Evolutionary conservation across 2,329 filamentous ascomycete genomes (phyloP).

Genomic region (Rhinocladiella similis): DNA sequence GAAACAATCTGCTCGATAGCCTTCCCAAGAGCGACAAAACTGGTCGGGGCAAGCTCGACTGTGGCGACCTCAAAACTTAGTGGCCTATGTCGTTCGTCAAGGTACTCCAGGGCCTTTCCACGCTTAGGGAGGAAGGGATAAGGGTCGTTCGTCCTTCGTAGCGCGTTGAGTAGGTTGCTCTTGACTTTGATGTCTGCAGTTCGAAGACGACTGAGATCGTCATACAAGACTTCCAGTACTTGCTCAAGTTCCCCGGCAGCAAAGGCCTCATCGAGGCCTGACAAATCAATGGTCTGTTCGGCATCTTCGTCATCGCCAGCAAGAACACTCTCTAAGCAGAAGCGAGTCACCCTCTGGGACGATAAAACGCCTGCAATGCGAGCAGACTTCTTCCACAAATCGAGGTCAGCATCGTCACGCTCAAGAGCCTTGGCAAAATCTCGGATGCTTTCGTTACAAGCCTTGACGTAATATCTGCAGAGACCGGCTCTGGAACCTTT

Average conservation of each 20-base stretch:
- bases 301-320: conserved; percentile 61
- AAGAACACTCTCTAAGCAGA: conserved; percentile 63
- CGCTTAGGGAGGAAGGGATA: conserved; percentile 49
- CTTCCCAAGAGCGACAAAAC: conserved; percentile 52
- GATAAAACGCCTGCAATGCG: conserved; percentile 58
- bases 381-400: conserved; percentile 63
- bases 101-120: conserved; percentile 31
- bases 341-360: conserved; percentile 60
- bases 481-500: conserved; percentile 7
- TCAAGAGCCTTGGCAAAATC: conserved; percentile 64
- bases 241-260: conserved; percentile 53
- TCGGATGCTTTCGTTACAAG: conserved; percentile 46
- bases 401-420: conserved; percentile 64
- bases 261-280: conserved; percentile 58
- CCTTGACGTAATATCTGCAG: conserved; percentile 30
- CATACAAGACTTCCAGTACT: conserved; percentile 53
- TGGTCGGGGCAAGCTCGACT: conserved; percentile 39
- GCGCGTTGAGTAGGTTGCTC: conserved; percentile 51
- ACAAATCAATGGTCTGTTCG: conserved; percentile 54
- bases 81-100: conserved; percentile 35
- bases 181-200: conserved; percentile 51
- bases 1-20: conserved; percentile 46
- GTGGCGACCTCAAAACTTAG: conserved; percentile 40
- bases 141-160: conserved; percentile 57
- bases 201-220: conserved; percentile 56